phyloP scores from a whole-genome alignment of 345 rosid genomes.

The Citrus australasica region DNA sequence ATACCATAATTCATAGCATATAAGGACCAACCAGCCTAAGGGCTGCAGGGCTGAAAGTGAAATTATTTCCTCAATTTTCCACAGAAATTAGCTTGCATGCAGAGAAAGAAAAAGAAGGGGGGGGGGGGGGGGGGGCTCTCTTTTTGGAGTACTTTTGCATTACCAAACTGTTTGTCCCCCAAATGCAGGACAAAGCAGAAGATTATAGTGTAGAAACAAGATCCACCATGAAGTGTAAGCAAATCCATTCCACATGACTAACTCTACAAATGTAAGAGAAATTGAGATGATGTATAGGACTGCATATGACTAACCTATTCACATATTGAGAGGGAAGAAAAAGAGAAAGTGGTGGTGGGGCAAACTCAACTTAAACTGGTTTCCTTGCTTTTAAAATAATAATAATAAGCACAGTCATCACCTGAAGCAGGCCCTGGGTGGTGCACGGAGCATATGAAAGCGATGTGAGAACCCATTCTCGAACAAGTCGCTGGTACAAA shows the following conservation, averaged over 20 bases:
- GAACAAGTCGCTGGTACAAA: slow-evolving; percentile 76
- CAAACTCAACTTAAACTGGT: neutral
- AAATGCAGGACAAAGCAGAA: slow-evolving; percentile 3
- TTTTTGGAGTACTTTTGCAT: neutral
- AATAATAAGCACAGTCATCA: slow-evolving; percentile 12
- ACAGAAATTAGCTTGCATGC: neutral
- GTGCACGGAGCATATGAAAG: slow-evolving; percentile 98
- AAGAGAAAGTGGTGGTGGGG: neutral
- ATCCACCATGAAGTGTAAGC: neutral
- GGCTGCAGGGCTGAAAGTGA: neutral
- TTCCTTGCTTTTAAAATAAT: neutral
- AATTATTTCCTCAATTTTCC: neutral
- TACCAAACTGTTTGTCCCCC: neutral
- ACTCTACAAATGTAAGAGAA: neutral
- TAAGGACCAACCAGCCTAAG: neutral
- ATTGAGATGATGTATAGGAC: neutral
- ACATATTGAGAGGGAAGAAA: neutral
- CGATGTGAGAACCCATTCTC: slow-evolving; percentile 90
- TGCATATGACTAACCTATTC: neutral
- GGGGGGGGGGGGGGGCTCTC: rapidly evolving
- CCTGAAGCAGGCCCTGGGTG: slow-evolving; percentile 99
- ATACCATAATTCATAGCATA: neutral
- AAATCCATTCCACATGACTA: neutral
- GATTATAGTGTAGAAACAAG: neutral
- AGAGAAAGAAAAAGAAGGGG: neutral